These are phyloP conservation scores for Dictyostelium capitatum DNA, from an alignment of 78 protist species.

Conservation along the genomic window DNA sequence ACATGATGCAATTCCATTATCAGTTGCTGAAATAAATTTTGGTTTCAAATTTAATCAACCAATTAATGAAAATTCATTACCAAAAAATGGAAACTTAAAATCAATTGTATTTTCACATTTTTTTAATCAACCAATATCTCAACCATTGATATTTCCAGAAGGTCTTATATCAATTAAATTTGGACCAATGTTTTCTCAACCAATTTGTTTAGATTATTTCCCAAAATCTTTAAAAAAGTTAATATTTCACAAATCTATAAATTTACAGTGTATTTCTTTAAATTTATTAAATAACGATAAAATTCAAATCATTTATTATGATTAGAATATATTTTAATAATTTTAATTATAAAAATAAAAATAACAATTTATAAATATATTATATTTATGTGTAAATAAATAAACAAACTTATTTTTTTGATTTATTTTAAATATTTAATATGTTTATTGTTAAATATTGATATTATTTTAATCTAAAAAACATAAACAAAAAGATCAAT, in stretches of 20 bases:
- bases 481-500: no score
- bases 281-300: neutral
- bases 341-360: no score
- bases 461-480: no score
- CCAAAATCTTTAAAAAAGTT: neutral
- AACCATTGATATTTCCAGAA: neutral
- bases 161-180: neutral
- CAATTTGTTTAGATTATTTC: neutral
- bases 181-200: neutral
- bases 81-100: constrained; percentile 9
- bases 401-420: no score
- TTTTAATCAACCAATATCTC: constrained; percentile 2
- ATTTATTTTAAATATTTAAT: no score
- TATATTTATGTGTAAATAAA: no score
- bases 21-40: neutral
- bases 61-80: neutral
- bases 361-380: no score
- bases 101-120: neutral
- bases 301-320: neutral
- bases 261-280: neutral
- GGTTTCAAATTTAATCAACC: neutral
- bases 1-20: neutral
- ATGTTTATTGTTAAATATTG: no score
- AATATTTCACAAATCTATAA: neutral
- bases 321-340: neutral